phyloP scores from a whole-genome alignment of 2,329 filamentous ascomycete genomes.

The Phialemoniopsis sp. region DNA sequence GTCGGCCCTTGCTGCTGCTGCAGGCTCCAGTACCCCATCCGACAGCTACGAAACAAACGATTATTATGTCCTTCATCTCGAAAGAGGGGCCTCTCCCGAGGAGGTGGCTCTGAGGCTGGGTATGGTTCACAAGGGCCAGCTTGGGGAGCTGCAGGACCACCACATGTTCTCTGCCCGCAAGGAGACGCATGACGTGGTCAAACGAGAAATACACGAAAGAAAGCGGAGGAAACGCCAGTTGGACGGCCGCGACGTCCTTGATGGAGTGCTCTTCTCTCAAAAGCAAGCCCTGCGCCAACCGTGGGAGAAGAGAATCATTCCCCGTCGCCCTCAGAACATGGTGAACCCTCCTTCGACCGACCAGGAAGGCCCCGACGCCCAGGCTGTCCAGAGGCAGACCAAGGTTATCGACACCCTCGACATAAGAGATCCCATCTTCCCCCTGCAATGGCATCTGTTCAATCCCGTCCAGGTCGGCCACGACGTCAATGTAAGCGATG shows the following conservation, averaged over 20 bases:
- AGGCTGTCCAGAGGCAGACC: slow-evolving; percentile 53
- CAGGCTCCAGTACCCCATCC: slow-evolving; percentile 41
- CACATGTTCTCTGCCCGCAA: slow-evolving; percentile 79
- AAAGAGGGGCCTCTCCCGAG: slow-evolving; percentile 58
- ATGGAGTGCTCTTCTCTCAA: slow-evolving; percentile 71
- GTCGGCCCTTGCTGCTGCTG: slow-evolving; percentile 35
- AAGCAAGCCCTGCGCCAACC: slow-evolving; percentile 60
- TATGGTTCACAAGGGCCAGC: slow-evolving; percentile 72
- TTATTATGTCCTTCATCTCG: slow-evolving; percentile 89
- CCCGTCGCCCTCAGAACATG: slow-evolving; percentile 9
- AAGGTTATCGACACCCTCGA: slow-evolving; percentile 61
- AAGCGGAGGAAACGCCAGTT: slow-evolving; percentile 59
- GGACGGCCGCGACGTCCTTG: slow-evolving; percentile 55
- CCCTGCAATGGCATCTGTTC: slow-evolving; percentile 91
- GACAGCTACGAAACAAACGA: slow-evolving; percentile 79
- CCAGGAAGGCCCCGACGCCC: slow-evolving; percentile 20
- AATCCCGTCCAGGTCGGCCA: slow-evolving; percentile 79
- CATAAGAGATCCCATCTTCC: slow-evolving; percentile 87
- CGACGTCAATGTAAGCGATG: slow-evolving; percentile 91
- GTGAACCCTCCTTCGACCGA: slow-evolving; percentile 19
- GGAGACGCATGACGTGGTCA: slow-evolving; percentile 55
- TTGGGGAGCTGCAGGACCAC: slow-evolving; percentile 75
- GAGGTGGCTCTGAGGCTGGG: slow-evolving; percentile 70
- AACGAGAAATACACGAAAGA: slow-evolving; percentile 45
- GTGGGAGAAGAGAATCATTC: slow-evolving; percentile 48